A percentile compares a stretch with the other conserved stretches of the same genome.
phyloP scores from a whole-genome alignment of 2,329 filamentous ascomycete species.

The Neofusicoccum umdonicola region DNA sequence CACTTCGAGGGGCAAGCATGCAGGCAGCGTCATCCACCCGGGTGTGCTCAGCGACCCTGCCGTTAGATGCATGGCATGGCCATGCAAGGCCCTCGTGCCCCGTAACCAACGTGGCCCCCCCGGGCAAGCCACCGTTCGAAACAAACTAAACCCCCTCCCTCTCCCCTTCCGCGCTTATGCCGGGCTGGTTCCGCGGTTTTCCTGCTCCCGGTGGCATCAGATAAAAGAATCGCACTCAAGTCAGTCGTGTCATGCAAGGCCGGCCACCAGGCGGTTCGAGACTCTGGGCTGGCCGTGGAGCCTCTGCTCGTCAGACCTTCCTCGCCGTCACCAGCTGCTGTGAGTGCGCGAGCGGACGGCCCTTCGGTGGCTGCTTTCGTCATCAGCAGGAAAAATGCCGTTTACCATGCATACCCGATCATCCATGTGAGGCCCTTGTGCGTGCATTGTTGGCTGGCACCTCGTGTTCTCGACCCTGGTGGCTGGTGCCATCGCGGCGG shows the following conservation, averaged over 20 bases:
- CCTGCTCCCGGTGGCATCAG: background rate
- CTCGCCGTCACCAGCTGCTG: background rate
- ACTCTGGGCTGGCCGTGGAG: background rate
- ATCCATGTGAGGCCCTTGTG: background rate
- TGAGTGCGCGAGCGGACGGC: background rate
- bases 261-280: background rate
- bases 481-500: too few relatives aligned
- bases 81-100: too few relatives aligned
- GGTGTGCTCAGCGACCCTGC: too few relatives aligned
- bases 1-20: too few relatives aligned
- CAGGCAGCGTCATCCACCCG: too few relatives aligned
- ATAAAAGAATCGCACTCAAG: background rate
- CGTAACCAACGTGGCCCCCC: too few relatives aligned
- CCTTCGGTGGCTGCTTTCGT: too few relatives aligned
- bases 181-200: background rate
- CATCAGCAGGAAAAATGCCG: too few relatives aligned
- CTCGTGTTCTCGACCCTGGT: background rate
- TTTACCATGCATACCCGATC: too few relatives aligned
- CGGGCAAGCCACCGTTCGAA: background rate
- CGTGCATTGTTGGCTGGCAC: background rate
- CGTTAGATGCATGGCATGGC: too few relatives aligned
- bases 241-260: background rate
- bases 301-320: background rate
- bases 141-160: background rate
- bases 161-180: background rate